Conservation (phyloP, 495 filamentous ascomycete species). For the Rostrohypoxylon terebratum region DNA sequence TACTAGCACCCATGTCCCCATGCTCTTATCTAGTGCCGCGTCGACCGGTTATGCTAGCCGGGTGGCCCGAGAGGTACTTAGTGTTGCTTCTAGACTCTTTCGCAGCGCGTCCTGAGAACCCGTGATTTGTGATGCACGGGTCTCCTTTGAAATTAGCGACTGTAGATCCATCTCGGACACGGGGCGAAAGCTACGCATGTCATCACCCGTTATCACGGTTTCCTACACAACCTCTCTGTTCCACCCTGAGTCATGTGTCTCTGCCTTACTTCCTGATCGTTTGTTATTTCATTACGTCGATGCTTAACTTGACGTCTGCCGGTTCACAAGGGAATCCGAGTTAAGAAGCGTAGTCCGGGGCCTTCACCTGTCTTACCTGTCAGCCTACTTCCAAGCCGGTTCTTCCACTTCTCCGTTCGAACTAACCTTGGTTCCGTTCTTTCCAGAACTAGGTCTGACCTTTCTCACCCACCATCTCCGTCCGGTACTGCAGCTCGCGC, state of each 20-base stretch:
- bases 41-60: slow-evolving; percentile 40
- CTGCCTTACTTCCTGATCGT: slow-evolving; percentile 32
- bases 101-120: slow-evolving; percentile 28
- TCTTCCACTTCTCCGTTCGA: slow-evolving; percentile 24
- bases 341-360: slow-evolving; percentile 18
- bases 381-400: slow-evolving; percentile 23
- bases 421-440: slow-evolving; percentile 29
- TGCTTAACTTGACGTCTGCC: slow-evolving; percentile 42
- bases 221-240: slow-evolving; percentile 30
- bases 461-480: slow-evolving; percentile 32
- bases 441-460: slow-evolving; percentile 32
- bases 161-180: slow-evolving; percentile 38
- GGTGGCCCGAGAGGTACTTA: slow-evolving; percentile 39
- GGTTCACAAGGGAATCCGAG: slow-evolving; percentile 30
- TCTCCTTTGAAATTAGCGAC: slow-evolving; percentile 35
- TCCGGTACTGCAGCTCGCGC: slow-evolving; percentile 33
- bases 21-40: slow-evolving; percentile 35
- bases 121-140: slow-evolving; percentile 26
- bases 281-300: slow-evolving; percentile 28
- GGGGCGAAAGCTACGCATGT: slow-evolving; percentile 33
- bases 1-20: slow-evolving; percentile 29
- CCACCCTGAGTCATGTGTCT: slow-evolving; percentile 46
- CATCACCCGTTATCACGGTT: slow-evolving; percentile 32
- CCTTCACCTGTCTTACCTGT: slow-evolving; percentile 35
- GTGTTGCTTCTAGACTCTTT: slow-evolving; percentile 45